Evolutionary conservation across 78 protist genomes (phyloP).

Genomic region (Chrysochromulina tobinii): DNA sequence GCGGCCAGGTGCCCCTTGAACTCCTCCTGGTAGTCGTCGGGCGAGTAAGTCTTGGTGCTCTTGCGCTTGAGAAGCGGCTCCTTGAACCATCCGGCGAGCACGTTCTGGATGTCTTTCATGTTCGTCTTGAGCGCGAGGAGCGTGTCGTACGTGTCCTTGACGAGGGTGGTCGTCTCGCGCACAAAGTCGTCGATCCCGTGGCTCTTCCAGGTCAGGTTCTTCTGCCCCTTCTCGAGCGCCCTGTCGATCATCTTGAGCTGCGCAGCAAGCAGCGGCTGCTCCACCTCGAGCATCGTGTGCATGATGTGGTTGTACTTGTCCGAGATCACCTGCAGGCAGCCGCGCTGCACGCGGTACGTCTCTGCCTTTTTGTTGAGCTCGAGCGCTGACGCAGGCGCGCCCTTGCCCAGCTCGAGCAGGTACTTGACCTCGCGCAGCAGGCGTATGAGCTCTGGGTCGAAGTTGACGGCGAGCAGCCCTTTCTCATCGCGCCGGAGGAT

Average conservation of each 20-base stretch:
- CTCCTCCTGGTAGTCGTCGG: constrained; percentile 37
- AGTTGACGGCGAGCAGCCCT: constrained; percentile 65
- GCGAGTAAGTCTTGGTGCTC: background rate
- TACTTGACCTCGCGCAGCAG: constrained; percentile 74
- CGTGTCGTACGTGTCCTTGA: constrained; percentile 16
- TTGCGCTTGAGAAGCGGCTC: constrained; percentile 27
- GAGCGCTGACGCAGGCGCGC: constrained; percentile 32
- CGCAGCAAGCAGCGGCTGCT: constrained; percentile 66
- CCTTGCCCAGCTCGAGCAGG: constrained; percentile 27
- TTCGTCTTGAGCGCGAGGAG: constrained; percentile 26
- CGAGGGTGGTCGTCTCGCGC: background rate
- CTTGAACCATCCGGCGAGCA: constrained; percentile 21
- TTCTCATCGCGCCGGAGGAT: constrained; percentile 12
- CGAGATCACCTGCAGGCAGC: constrained; percentile 59
- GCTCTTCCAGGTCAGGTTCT: constrained; percentile 22
- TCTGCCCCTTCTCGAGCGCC: constrained; percentile 52
- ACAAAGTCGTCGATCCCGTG: constrained; percentile 58
- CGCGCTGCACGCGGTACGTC: constrained; percentile 46
- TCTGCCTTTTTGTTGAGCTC: constrained; percentile 45
- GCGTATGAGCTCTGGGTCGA: constrained; percentile 59
- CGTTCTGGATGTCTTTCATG: background rate
- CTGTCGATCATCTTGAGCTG: constrained; percentile 41
- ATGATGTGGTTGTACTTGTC: constrained; percentile 64
- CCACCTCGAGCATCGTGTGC: constrained; percentile 60
- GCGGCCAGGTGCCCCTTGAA: background rate